These are phyloP conservation scores for Penicillium cosmopolitanum DNA, from an alignment of 495 filamentous ascomycete species.

Conservation along the genomic window DNA sequence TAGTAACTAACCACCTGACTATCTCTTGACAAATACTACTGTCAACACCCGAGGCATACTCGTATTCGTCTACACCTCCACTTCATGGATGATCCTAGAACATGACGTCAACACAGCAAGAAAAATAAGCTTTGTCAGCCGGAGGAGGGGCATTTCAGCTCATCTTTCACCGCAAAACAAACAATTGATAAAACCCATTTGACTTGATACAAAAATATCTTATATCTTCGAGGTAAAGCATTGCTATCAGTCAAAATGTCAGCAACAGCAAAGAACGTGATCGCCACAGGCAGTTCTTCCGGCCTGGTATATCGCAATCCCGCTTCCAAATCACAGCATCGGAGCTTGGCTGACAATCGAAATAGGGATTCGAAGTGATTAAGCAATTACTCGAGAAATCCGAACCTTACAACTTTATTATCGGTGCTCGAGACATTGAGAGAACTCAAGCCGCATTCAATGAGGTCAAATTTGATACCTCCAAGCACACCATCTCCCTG, in stretches of 20 bases:
- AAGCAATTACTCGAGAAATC: slow-evolving; percentile 32
- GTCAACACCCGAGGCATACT: too few species aligned
- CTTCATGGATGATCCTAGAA: not conserved
- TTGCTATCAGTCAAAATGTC: slow-evolving; percentile 12
- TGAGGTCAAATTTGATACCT: slow-evolving; percentile 25
- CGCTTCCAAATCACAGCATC: not conserved
- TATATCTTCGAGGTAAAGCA: not conserved
- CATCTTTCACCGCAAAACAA: slow-evolving; percentile 4
- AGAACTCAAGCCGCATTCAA: slow-evolving; percentile 26
- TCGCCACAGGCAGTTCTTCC: slow-evolving; percentile 35
- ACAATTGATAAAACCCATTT: not conserved
- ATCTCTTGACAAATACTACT: too few species aligned
- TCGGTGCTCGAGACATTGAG: slow-evolving; percentile 30
- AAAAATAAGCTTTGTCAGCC: not conserved
- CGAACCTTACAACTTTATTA: slow-evolving; percentile 32
- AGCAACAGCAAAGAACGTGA: slow-evolving; percentile 23
- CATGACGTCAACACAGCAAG: slow-evolving; percentile 1
- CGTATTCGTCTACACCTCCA: not conserved
- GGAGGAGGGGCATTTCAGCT: not conserved
- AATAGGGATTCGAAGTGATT: slow-evolving; percentile 35
- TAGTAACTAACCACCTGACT: too few species aligned
- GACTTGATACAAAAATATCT: not conserved
- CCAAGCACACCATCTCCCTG: slow-evolving; percentile 26
- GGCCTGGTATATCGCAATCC: slow-evolving; percentile 27
- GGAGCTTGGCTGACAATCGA: slow-evolving; percentile 7